Conservation (phyloP, 352 stramenopile species). For the Ophiocytium majus region DNA sequence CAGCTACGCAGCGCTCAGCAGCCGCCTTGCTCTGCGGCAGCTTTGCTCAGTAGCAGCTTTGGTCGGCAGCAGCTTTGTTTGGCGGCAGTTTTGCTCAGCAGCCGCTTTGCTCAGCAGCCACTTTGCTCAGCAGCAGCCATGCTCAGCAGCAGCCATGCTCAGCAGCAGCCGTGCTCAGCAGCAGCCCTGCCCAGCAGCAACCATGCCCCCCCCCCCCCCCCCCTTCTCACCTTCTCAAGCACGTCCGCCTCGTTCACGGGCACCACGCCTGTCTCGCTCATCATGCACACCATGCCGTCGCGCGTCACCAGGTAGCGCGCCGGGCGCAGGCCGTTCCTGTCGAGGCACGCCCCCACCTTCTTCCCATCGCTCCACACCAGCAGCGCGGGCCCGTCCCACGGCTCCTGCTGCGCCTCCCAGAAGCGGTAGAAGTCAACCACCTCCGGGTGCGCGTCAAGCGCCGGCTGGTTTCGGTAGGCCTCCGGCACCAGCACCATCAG, state of each 20-base stretch:
- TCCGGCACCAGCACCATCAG: conserved; percentile 91
- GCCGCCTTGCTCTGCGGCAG: too few species aligned
- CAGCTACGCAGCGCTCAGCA: too few species aligned
- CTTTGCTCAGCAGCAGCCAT: too few species aligned
- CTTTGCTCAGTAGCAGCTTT: too few species aligned
- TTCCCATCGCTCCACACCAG: conserved; percentile 90
- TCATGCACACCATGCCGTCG: conserved; percentile 90
- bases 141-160: too few species aligned
- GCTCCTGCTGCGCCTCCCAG: conserved; percentile 88
- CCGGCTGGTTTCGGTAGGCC: conserved; percentile 84
- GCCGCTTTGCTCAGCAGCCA: too few species aligned
- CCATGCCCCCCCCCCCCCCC: too few species aligned
- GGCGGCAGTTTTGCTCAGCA: too few species aligned
- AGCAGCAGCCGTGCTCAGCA: too few species aligned
- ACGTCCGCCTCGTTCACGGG: conserved; percentile 80
- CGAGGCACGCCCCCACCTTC: conserved; percentile 87
- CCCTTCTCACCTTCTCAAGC: conserved; percentile 70
- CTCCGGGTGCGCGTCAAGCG: conserved; percentile 60
- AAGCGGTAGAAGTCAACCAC: conserved; percentile 92
- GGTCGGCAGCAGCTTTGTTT: too few species aligned
- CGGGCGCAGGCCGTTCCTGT: conserved; percentile 90
- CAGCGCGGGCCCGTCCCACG: conserved; percentile 93
- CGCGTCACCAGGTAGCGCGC: conserved; percentile 91
- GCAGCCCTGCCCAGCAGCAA: too few species aligned
- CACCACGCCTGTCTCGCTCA: conserved; percentile 81